These are phyloP conservation scores for Conticribra weissflogii DNA, from an alignment of 108 stramenopile species.

Conservation along the genomic window DNA sequence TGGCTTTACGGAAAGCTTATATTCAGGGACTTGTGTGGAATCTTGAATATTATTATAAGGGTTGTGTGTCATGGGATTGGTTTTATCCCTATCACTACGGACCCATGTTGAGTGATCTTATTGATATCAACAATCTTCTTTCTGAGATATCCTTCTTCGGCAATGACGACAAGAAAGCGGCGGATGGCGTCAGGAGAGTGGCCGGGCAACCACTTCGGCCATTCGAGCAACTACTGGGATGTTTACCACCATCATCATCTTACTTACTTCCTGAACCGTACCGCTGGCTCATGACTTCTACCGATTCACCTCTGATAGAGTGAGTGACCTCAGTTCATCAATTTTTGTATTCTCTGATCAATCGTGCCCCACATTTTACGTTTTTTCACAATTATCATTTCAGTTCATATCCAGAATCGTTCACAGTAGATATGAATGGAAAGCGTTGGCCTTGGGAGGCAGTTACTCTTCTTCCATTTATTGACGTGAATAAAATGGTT, in stretches of 20 bases:
- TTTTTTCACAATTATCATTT: conserved; percentile 39
- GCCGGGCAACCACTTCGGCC: conserved; percentile 87
- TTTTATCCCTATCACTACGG: conserved; percentile 98
- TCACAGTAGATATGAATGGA: conserved; percentile 91
- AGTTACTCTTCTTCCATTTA: conserved; percentile 96
- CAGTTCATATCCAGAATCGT: conserved; percentile 76
- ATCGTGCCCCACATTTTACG: neutral
- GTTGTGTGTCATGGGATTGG: conserved; percentile 97
- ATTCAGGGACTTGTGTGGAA: conserved; percentile 96
- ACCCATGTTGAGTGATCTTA: conserved; percentile 95
- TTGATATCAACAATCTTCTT: conserved; percentile 66
- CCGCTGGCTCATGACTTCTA: conserved; percentile 88
- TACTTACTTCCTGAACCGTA: conserved; percentile 92
- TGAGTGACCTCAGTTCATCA: conserved; percentile 17
- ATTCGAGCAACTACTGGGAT: conserved; percentile 95
- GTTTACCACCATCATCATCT: conserved; percentile 94
- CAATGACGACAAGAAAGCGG: conserved; percentile 33
- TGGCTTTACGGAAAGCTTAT: conserved; percentile 85
- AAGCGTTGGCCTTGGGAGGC: conserved; percentile 98
- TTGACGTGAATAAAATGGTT: conserved; percentile 86
- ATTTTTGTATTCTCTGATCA: neutral
- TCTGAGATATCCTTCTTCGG: conserved; percentile 70
- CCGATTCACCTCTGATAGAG: conserved; percentile 83
- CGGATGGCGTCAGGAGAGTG: conserved; percentile 22
- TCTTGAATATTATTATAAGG: conserved; percentile 96